phyloP scores from a whole-genome alignment of 2,329 filamentous ascomycete genomes.

The Fusarium decemcellulare region DNA sequence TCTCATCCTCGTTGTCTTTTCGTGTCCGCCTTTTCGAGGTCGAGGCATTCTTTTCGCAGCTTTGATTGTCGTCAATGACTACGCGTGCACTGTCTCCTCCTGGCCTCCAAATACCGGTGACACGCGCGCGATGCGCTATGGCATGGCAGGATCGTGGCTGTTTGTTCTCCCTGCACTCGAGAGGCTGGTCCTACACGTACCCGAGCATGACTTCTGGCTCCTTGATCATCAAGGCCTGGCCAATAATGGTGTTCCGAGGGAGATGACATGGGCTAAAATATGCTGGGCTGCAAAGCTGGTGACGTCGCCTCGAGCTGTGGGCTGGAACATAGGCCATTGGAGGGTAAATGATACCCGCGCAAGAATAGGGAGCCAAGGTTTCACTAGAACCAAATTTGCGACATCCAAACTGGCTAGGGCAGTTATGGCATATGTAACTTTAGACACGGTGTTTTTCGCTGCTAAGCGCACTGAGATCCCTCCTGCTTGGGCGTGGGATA shows the following conservation, averaged over 20 bases:
- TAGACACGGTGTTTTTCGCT: constrained; percentile 14
- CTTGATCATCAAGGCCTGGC: constrained; percentile 13
- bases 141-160: constrained; percentile 28
- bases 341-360: constrained; percentile 1
- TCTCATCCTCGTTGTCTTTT: constrained; percentile 5
- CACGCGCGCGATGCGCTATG: constrained; percentile 28
- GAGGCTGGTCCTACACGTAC: constrained; percentile 21
- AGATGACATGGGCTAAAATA: constrained; percentile 19
- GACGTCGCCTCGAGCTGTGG: constrained; percentile 20
- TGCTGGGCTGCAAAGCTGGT: constrained; percentile 23
- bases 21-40: constrained; percentile 14
- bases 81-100: constrained; percentile 14
- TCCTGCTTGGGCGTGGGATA: constrained; percentile 15
- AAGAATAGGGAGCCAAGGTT: not conserved
- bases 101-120: constrained; percentile 26
- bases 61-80: constrained; percentile 16
- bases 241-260: not conserved
- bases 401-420: not conserved
- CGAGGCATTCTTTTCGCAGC: constrained; percentile 12
- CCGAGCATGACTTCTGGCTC: constrained; percentile 25
- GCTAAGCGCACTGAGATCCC: constrained; percentile 2
- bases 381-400: not conserved
- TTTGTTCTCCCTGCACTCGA: constrained; percentile 28
- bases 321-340: constrained; percentile 28
- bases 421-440: constrained; percentile 5